Evolutionary conservation across 2,329 filamentous ascomycete genomes (phyloP), one percentile per base, ranked within the genome.

Genomic region (Coniochaeta sp.): DNA sequence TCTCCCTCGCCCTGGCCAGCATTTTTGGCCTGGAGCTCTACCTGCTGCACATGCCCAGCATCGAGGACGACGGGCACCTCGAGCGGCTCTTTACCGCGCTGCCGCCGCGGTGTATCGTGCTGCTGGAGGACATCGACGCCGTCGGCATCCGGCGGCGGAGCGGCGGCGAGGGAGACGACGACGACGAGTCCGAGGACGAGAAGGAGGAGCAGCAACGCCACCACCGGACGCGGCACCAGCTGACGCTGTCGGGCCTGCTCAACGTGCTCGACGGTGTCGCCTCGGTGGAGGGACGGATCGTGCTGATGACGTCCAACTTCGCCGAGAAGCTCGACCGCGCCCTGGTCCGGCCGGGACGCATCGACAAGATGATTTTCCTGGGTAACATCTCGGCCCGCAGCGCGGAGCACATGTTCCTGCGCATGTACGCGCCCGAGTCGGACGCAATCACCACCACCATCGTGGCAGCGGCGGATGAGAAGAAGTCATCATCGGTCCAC

Each of bases 301-400:
- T 91, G 19, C 82, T 91, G 69, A 90, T 91, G 87, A 91, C 87
- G 0, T 88, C 87, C 30, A 91, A 90, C 66, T 79, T 82, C 57
- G 80, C 82, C 0, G 85, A 89, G 57, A 80, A 82, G 58, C 79
- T 90, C 0, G 87, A 90, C 66, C 73, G 78, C 1, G 87, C 87
- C 0, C 75, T 91, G 0, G 77, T 89, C 10, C 78, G 88, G 0
- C 87, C 87, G 0, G 88, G 88, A 0, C 78, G 88, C 2, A 83
- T 91, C 1, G 88, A 91, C 65, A 79, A 83, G 71, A 83, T 81
- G 61, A 80, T 90, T 9, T 71, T 77, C 16, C 85, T 91, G 57
- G 76, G 75, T 32, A 74, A 78, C 62, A 79, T 81, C 32, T 76
- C 74, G 50, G 71, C 64, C n/a, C 64, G 68, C 36, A 77, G 76